A percentile compares a stretch with the other conserved stretches of the same genome.
Conservation (phyloP, 163 green algal genomes). For the Volvox carteri region DNA sequence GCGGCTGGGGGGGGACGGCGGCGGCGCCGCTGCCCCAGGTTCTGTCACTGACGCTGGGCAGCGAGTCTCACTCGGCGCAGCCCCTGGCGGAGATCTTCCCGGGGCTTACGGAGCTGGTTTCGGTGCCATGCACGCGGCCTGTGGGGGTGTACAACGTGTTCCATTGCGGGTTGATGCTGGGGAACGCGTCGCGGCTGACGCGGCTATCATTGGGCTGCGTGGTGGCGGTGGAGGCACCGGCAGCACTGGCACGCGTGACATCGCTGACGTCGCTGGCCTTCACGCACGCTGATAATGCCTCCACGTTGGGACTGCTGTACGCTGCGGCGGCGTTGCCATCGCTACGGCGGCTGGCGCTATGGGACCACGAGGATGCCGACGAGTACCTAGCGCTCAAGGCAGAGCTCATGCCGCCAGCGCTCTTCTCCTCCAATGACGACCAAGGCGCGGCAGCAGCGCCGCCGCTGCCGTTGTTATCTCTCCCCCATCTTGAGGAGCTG, state of each 20-base stretch:
- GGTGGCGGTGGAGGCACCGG: conserved; percentile 25
- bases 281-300: conserved; percentile 24
- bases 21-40: conserved; percentile 32
- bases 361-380: conserved; percentile 56
- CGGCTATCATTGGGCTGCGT: background rate
- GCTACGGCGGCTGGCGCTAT: conserved; percentile 31
- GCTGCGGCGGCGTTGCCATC: conserved; percentile 4
- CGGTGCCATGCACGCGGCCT: background rate
- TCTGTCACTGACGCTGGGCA: conserved; percentile 20
- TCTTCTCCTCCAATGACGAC: too few relatives aligned
- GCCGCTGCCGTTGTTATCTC: background rate
- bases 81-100: conserved; percentile 14
- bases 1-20: background rate
- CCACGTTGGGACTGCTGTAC: conserved; percentile 7
- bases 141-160: conserved; percentile 46
- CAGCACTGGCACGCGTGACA: background rate
- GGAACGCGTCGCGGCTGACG: background rate
- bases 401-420: background rate
- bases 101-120: background rate
- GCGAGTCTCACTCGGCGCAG: conserved; percentile 21
- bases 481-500: background rate
- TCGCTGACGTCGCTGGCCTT: conserved; percentile 33
- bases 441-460: background rate
- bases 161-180: conserved; percentile 23
- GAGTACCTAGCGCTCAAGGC: conserved; percentile 9